A percentile compares a stretch with the other conserved stretches of the same genome.
These are phyloP conservation scores for Capsella bursapastoris DNA, from an alignment of 345 rosid genomes.

Conservation along the genomic window DNA sequence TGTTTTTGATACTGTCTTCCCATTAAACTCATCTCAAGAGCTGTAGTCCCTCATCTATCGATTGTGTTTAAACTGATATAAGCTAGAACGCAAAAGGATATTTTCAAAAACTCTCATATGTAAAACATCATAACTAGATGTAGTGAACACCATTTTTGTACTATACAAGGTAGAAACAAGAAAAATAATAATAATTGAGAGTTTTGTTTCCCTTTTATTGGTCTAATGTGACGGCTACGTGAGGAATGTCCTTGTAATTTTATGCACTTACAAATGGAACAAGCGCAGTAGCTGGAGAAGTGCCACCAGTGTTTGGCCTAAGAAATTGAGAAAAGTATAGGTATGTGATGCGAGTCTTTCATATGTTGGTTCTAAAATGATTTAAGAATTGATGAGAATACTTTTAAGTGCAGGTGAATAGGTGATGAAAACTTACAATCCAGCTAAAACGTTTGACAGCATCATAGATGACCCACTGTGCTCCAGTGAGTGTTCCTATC, in stretches of 20 bases:
- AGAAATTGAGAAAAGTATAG: constrained; percentile 13
- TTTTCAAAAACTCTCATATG: background rate
- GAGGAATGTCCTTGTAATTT: constrained; percentile 7
- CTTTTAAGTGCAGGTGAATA: background rate
- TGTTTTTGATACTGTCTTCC: constrained; percentile 85
- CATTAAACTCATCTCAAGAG: constrained; percentile 42
- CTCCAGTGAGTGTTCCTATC: constrained; percentile 95
- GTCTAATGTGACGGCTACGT: background rate
- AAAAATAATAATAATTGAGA: background rate
- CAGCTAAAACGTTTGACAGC: constrained; percentile 87
- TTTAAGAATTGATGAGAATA: background rate
- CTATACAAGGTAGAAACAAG: constrained; percentile 9
- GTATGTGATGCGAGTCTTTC: constrained; percentile 10
- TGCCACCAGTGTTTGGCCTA: constrained; percentile 75
- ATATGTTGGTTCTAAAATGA: background rate
- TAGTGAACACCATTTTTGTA: constrained; percentile 9
- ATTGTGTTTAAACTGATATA: constrained; percentile 4
- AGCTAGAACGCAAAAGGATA: background rate
- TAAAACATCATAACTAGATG: constrained; percentile 15
- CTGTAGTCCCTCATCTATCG: constrained; percentile 13
- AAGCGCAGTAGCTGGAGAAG: constrained; percentile 51
- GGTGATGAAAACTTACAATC: constrained; percentile 69
- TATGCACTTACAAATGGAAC: constrained; percentile 33
- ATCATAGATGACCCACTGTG: constrained; percentile 95
- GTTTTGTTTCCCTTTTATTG: constrained; percentile 24